These are phyloP conservation scores for Suhomyces emberorum DNA, from an alignment of 805 yeast species.

Conservation along the genomic window DNA sequence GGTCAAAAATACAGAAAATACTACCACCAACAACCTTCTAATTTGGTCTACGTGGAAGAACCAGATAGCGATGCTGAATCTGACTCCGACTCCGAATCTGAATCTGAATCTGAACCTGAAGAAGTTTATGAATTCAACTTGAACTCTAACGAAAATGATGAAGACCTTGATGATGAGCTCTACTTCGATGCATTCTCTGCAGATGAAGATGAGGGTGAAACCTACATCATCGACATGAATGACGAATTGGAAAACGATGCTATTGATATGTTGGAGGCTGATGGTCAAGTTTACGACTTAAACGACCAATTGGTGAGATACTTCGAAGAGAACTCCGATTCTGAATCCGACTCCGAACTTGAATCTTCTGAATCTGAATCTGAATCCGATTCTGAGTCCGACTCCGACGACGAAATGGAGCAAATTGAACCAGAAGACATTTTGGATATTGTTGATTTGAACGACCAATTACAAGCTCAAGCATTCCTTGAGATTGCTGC, in stretches of 20 bases:
- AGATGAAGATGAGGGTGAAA: conserved; percentile 13
- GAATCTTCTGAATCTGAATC: conserved; percentile 8
- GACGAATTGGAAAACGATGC: conserved; percentile 35
- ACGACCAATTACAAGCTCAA: conserved; percentile 37
- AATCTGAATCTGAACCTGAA: conserved; percentile 11
- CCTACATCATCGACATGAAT: conserved; percentile 25
- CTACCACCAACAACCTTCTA: conserved; percentile 32
- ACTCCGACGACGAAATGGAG: conserved; percentile 14
- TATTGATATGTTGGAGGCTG: conserved; percentile 19
- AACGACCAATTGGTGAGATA: conserved; percentile 23
- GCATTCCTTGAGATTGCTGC: conserved; percentile 31
- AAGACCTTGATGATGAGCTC: conserved; percentile 7
- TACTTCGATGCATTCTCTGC: conserved; percentile 12
- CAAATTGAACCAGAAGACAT: conserved; percentile 28
- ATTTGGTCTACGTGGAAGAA: conserved; percentile 41
- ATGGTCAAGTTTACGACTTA: conserved; percentile 20
- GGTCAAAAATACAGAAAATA: conserved; percentile 26
- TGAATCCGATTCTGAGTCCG: conserved; percentile 14
- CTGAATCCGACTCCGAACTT: conserved; percentile 8
- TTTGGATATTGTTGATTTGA: conserved; percentile 35
- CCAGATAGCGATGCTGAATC: conserved; percentile 36
- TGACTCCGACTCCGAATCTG: conserved; percentile 18
- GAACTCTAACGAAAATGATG: conserved; percentile 13
- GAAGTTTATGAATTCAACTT: conserved; percentile 32
- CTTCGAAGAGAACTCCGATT: conserved; percentile 22